Evolutionary conservation across 768 basidiomycete genomes (phyloP).

Genomic region (Leccinellum albellum): DNA sequence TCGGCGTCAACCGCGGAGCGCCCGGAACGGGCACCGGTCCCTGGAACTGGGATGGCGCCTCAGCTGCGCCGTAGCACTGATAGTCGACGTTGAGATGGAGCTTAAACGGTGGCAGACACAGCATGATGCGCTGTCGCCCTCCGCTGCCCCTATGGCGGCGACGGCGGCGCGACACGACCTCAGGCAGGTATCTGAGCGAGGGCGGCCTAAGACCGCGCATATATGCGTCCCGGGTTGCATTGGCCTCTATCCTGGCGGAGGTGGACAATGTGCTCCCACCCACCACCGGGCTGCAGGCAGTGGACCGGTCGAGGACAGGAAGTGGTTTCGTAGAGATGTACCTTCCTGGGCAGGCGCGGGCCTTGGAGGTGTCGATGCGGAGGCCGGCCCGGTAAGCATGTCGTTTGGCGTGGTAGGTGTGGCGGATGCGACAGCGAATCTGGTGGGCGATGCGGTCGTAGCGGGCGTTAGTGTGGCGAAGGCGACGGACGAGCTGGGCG

Average conservation of each 20-base stretch:
- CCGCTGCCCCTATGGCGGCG: background rate
- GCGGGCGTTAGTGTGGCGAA: conserved; percentile 43
- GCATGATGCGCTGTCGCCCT: background rate
- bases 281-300: conserved; percentile 32
- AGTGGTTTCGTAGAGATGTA: conserved; percentile 31
- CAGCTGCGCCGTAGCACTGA: background rate
- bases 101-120: conserved; percentile 14
- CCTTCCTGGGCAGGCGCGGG: conserved; percentile 36
- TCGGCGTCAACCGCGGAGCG: conserved; percentile 25
- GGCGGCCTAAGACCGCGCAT: conserved; percentile 3
- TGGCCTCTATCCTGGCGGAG: background rate
- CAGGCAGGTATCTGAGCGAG: conserved; percentile 4
- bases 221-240: conserved; percentile 5
- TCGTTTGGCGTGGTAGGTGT: conserved; percentile 45
- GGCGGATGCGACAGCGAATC: conserved; percentile 35
- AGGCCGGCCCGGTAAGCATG: conserved; percentile 45
- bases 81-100: conserved; percentile 1
- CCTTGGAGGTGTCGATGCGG: conserved; percentile 39
- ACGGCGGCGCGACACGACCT: conserved; percentile 1
- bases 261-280: background rate
- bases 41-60: background rate
- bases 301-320: conserved; percentile 26
- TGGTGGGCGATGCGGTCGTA: conserved; percentile 38
- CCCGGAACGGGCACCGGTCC: conserved; percentile 9
- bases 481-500: conserved; percentile 38